Base-by-base conservation (phyloP, 1,139 yeast genomes). In the Eremothecium sinecaudum region DNA sequence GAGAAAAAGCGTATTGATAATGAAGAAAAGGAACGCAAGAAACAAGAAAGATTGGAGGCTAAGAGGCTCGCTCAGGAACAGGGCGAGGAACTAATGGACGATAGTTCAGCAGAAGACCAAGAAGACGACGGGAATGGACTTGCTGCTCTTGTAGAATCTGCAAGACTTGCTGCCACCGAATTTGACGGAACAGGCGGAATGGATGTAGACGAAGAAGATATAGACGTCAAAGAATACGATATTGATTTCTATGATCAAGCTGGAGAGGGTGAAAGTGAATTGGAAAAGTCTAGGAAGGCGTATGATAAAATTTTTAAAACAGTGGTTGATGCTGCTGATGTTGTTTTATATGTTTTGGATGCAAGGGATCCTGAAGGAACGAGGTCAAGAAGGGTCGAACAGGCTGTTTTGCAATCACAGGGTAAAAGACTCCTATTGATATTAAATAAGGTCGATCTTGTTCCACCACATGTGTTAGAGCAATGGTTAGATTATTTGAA, bases 331-430 rank as follows among this genome's bases (percentile, higher is more conserved):
- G 78, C 86, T 18, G 68, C 95, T 2, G 97, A 87, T 60, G 96
- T 90, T 38, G 69, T 90, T 18, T 67, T 90, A 37, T 90, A 92
- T 50, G 96, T 90, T 15, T 66, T 90, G 53, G 99, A 90, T 62
- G 95, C 99, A 3, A 77, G 99, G 60, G 96, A 90, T 61, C 98
- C 99, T 34, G 95, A 83, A 58, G 77, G 87, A 21, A 90, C 98
- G 4, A 74, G 99, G 56, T 86, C 96, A 9, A 75, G 77, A 56
- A 83, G 75, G 55, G 92, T 90, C 24, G 99, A 90, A 64, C 80
- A 83, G 55, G 83, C 93, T 2, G 87, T 90, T 24, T 64, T 87
- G 42, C 80, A 81, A 51, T 73, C 76, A 47, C 79, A 75, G 42
- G 82, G 82, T 39, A 90, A 90, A 62, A 74, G 96, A 56, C 69